A percentile compares a stretch with the other conserved stretches of the same genome.
Evolutionary conservation across 1,139 yeast species (phyloP).

Genomic region (Pichia sp.): DNA sequence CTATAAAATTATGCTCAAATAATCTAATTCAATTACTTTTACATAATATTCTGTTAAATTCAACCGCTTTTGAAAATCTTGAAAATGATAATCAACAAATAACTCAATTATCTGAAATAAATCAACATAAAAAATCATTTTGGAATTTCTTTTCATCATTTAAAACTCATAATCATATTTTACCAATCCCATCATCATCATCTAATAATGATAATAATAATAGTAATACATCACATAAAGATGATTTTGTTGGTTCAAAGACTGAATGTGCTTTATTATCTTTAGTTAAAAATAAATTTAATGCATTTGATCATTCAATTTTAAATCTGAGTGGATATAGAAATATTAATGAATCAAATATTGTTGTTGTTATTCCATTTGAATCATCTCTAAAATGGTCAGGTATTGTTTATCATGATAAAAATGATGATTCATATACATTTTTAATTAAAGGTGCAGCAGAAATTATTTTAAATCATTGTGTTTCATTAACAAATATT

Average conservation of each 20-base stretch:
- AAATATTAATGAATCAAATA: slow-evolving; percentile 32
- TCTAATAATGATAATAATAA: not conserved
- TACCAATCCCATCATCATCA: slow-evolving; percentile 3
- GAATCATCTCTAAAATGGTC: slow-evolving; percentile 94
- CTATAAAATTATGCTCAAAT: slow-evolving; percentile 1
- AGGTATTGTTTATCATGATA: slow-evolving; percentile 55
- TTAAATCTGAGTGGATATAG: slow-evolving; percentile 38
- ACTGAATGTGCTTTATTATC: slow-evolving; percentile 86
- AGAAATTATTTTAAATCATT: slow-evolving; percentile 66
- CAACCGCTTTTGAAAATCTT: slow-evolving; percentile 82
- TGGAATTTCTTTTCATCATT: slow-evolving; percentile 2
- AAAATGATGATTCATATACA: slow-evolving; percentile 45
- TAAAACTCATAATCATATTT: not conserved
- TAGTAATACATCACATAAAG: slow-evolving; percentile 1
- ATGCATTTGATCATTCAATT: slow-evolving; percentile 35
- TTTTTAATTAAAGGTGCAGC: slow-evolving; percentile 90
- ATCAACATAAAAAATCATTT: not conserved
- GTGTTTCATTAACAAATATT: slow-evolving; percentile 37
- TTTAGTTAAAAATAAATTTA: slow-evolving; percentile 56
- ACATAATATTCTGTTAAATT: slow-evolving; percentile 67
- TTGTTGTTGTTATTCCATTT: slow-evolving; percentile 78
- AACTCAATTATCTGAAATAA: slow-evolving; percentile 10
- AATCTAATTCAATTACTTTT: slow-evolving; percentile 31
- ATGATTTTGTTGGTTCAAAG: slow-evolving; percentile 71
- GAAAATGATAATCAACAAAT: slow-evolving; percentile 28